phyloP scores from a whole-genome alignment of 202 grass and related monocot species.

The Sporobolus alterniflorus region DNA sequence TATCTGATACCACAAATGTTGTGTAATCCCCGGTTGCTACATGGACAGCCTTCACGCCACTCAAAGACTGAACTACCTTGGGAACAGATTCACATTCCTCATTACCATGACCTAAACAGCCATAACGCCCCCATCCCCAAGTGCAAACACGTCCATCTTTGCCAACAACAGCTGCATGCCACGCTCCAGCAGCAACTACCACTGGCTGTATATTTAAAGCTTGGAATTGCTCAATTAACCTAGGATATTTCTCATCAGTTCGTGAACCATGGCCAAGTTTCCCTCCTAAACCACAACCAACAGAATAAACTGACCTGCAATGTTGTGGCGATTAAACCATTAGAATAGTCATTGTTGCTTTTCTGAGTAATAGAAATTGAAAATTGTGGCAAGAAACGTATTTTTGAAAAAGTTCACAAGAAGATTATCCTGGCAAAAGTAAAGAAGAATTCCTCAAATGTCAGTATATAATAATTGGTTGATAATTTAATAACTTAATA shows the following conservation, averaged over 20 bases:
- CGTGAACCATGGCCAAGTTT: slow-evolving; percentile 85
- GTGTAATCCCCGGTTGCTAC: slow-evolving; percentile 93
- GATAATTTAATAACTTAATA: not conserved
- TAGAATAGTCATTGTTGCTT: slow-evolving; percentile 1
- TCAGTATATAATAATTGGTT: not conserved
- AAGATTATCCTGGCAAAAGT: slow-evolving; percentile 8
- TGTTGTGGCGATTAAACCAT: slow-evolving; percentile 3
- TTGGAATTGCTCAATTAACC: slow-evolving; percentile 76
- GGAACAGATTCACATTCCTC: slow-evolving; percentile 90
- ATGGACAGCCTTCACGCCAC: slow-evolving; percentile 68
- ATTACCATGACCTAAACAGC: slow-evolving; percentile 95
- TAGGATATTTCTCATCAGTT: slow-evolving; percentile 93
- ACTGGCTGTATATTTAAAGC: slow-evolving; percentile 78
- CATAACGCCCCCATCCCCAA: slow-evolving; percentile 96
- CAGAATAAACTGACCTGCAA: slow-evolving; percentile 85
- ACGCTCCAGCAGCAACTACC: slow-evolving; percentile 87
- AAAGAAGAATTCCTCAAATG: not conserved
- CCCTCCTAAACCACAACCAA: slow-evolving; percentile 94
- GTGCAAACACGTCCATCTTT: slow-evolving; percentile 90
- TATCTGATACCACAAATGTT: slow-evolving; percentile 81
- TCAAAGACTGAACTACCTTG: slow-evolving; percentile 82
- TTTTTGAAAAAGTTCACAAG: not conserved
- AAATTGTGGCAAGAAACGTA: not conserved
- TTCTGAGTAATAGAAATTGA: not conserved
- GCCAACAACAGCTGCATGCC: slow-evolving; percentile 88